Conservation (phyloP, 352 stramenopile species). For the Globisporangium spiculum region DNA sequence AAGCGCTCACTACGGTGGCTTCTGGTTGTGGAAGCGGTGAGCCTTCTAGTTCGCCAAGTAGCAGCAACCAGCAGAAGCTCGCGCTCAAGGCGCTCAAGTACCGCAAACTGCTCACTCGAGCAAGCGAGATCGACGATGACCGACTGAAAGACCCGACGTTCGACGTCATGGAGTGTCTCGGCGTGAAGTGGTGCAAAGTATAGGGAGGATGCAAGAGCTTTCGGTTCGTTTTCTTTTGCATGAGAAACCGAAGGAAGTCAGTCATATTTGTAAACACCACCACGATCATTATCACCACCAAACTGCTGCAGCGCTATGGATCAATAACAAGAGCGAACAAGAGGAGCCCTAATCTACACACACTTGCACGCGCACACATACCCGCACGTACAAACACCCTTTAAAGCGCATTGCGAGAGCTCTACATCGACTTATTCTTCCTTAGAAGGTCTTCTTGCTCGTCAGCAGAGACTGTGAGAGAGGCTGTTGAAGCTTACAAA, state of each 20-base stretch:
- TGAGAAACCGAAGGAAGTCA: neutral
- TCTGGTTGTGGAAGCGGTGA: neutral
- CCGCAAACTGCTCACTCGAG: constrained; percentile 27
- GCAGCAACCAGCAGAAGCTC: constrained; percentile 26
- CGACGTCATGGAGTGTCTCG: constrained; percentile 29
- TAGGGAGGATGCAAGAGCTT: neutral
- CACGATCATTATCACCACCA: neutral
- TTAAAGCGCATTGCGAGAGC: neutral
- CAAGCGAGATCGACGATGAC: constrained; percentile 27
- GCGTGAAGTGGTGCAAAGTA: constrained; percentile 27
- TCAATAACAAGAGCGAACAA: neutral
- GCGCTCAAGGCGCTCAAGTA: constrained; percentile 36
- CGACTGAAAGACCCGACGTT: constrained; percentile 30
- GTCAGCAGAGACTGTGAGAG: neutral
- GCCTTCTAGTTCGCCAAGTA: neutral
- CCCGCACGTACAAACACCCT: neutral
- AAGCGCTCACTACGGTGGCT: neutral
- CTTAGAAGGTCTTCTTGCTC: neutral
- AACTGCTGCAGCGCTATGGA: neutral
- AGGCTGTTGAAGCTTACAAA: neutral
- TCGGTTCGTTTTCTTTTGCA: neutral
- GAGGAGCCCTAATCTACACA: neutral
- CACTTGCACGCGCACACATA: neutral
- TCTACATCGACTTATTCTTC: neutral
- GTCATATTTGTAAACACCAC: neutral